Evolutionary conservation across 1,139 yeast species (phyloP).

Genomic region (Scheffersomyces insectosa): DNA sequence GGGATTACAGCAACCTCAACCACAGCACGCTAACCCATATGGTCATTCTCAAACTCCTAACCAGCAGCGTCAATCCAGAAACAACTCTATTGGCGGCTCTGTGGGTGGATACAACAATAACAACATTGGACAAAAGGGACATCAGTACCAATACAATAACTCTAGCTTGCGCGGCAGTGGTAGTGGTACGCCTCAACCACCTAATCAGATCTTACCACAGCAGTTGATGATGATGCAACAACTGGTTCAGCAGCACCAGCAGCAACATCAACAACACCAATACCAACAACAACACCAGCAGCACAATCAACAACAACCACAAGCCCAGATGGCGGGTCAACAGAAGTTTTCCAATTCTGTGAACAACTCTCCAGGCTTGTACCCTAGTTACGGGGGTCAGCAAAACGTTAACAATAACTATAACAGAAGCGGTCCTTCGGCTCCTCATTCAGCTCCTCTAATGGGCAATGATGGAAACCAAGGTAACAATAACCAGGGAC

Average conservation of each 20-base stretch:
- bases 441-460: conserved; percentile 12
- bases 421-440: conserved; percentile 6
- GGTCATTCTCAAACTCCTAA: background rate
- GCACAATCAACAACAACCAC: conserved; percentile 16
- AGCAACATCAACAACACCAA: conserved; percentile 8
- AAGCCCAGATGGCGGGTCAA: conserved; percentile 10
- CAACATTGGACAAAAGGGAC: conserved; percentile 6
- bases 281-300: conserved; percentile 7
- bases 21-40: conserved; percentile 18
- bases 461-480: conserved; percentile 1
- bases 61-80: conserved; percentile 8
- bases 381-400: conserved; percentile 19
- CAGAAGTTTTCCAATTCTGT: conserved; percentile 22
- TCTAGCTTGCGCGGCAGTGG: conserved; percentile 17
- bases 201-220: conserved; percentile 16
- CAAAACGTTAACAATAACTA: conserved; percentile 9
- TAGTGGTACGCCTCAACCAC: conserved; percentile 21
- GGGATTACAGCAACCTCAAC: conserved; percentile 33
- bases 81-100: conserved; percentile 9
- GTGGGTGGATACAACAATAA: conserved; percentile 4
- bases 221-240: conserved; percentile 23
- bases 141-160: conserved; percentile 11
- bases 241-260: conserved; percentile 14
- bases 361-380: conserved; percentile 28
- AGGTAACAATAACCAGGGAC: background rate